These are phyloP conservation scores for Penicillium sp. DNA, from an alignment of 2,329 filamentous ascomycete genomes.

Conservation along the genomic window DNA sequence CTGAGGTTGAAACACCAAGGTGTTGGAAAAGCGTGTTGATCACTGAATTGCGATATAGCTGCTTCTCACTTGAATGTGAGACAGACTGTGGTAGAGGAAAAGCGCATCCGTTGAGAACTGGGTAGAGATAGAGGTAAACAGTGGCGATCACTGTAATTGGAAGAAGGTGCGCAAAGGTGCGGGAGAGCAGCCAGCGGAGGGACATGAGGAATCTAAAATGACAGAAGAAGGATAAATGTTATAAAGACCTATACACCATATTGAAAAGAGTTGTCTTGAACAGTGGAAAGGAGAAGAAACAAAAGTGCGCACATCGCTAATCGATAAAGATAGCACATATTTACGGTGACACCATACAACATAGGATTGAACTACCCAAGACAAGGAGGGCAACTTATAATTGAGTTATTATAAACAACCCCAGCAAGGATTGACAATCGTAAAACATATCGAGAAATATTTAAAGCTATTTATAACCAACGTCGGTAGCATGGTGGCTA, in stretches of 20 bases:
- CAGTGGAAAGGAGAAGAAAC: slow-evolving; percentile 5
- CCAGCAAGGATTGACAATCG: neutral
- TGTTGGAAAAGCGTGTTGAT: slow-evolving; percentile 34
- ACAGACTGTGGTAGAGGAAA: slow-evolving; percentile 53
- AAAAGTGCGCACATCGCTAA: neutral
- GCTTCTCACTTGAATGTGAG: neutral
- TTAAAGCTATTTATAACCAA: neutral
- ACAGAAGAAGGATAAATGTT: slow-evolving; percentile 6
- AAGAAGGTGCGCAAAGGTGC: slow-evolving; percentile 45
- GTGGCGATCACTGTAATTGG: slow-evolving; percentile 63
- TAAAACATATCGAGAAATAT: neutral
- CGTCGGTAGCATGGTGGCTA: neutral
- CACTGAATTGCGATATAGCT: slow-evolving; percentile 20
- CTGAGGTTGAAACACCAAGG: slow-evolving; percentile 13
- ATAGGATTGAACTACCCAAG: neutral
- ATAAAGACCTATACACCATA: slow-evolving; percentile 18
- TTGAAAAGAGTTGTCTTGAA: slow-evolving; percentile 7
- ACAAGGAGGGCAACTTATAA: neutral
- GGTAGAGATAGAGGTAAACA: slow-evolving; percentile 78
- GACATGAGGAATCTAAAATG: slow-evolving; percentile 38
- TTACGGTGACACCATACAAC: neutral
- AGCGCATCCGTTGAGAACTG: slow-evolving; percentile 66
- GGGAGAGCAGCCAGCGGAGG: slow-evolving; percentile 40
- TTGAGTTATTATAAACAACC: neutral
- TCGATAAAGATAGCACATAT: neutral